Evolutionary conservation across 345 rosid species (phyloP), one percentile per base, ranked within the genome.

Genomic region (Geranium rotundifolium): DNA sequence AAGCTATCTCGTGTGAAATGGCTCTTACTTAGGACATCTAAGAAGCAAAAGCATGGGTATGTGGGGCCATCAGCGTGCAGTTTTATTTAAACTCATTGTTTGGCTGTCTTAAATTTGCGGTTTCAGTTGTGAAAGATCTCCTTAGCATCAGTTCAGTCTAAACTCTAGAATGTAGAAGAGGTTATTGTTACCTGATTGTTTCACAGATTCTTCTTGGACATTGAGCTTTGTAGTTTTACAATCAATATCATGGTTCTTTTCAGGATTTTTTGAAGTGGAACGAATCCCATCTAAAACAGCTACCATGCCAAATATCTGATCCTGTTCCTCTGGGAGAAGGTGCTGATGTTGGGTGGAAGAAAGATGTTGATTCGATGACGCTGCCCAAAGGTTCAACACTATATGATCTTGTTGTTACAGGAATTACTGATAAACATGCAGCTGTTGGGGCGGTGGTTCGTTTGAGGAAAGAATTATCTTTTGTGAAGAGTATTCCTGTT

Each of bases 251-350:
- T 46, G 60, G 41, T 65, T 61, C 67, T 66, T 58, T 65, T 19
- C 77, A 90, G 96, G 92, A 88, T 76, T 88, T 88, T 79, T 23
- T 81, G 58, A 83, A 75, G 75, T 87, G 77, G 73, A 88, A 88
- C 73, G 85, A 83, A 55, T 71, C 86, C 29, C 80, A 67, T 61
- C 74, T 88, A 62, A 84, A 69, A 78, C 67, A 82, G 72, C 69
- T 93, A 39, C 85, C 68, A 3, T 93, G 99, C 80, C 82, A 88
- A 71, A 80, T 86, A 50, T 70, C 65, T 65, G 92, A 86, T 72
- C 90, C 97, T 66, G 78, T 90, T 60, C 84, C 82, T 46, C 75
- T 90, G 64, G 97, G 99, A 72, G 97, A 93, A 65, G 96, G 97
- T 52, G 90, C 89, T 29, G 99, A 97, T 58, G 84, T 88, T 69